Base-by-base conservation (phyloP, 345 rosid species). In the Citrus reticulata region DNA sequence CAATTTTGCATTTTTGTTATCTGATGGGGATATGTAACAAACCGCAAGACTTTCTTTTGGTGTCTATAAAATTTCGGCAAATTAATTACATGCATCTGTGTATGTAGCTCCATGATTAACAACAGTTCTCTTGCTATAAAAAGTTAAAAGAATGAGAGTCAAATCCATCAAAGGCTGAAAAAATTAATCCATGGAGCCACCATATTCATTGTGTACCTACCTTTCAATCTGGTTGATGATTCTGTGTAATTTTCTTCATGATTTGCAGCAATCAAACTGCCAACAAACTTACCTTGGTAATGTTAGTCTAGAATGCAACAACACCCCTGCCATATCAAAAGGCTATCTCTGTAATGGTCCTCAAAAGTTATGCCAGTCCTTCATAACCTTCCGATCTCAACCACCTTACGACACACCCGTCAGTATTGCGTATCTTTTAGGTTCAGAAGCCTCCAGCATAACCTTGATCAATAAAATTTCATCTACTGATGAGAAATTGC, bases 261-360 rank as follows among this genome's bases (percentile, higher is more conserved):
- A n/a, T 25, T 2, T 42, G 14, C 54, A 13, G 32, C 72, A 29
- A 24, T 40, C 57, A 24, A 68, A 68, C 57, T 24, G 72, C 72
- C 72, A 68, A 46, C 72, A 68, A 68, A 42, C 9, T 5, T 68
- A 68, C 57, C 5, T 68, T 1, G 16, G 25, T 7, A 68, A 14
- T 22, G 4, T 7, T n/a, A 20, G 5, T 54, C 67, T 61, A 9
- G 4, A 49, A 16, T 83, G 86, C 70, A 0, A 1, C 0, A 1
- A 29, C 1, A 54, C 8, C 29, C 16, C 42, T 49, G 2, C 81
- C 24, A 20, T 51, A 34, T n/a, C 79, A n/a, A 80, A 39, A 73
- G 87, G 86, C 2, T 84, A 82, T 73, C 13, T 51, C 20, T 83
- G 87, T 71, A 77, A 72, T 67, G 85, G 74, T 7, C 77, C 73